Conservation (phyloP, 108 stramenopile genomes). For the Cyclotella sp. region DNA sequence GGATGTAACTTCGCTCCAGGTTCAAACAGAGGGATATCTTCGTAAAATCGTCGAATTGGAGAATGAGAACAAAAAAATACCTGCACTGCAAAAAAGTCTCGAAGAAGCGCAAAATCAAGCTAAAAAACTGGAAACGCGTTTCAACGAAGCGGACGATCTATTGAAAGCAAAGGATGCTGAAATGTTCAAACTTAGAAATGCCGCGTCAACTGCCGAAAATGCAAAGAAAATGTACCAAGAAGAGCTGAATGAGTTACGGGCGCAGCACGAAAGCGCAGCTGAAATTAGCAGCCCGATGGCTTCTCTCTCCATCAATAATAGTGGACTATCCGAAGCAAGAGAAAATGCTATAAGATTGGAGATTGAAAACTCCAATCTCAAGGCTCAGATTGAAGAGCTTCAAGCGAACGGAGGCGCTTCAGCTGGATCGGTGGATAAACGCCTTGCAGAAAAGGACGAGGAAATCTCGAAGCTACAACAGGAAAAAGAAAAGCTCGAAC, state of each 20-base stretch:
- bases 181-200: conserved; percentile 68
- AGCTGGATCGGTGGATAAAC: conserved; percentile 37
- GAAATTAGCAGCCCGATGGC: conserved; percentile 46
- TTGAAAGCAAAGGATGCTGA: conserved; percentile 60
- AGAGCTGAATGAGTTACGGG: conserved; percentile 77
- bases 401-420: conserved; percentile 34
- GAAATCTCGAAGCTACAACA: conserved; percentile 82
- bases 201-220: conserved; percentile 63
- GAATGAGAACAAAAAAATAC: conserved; percentile 74
- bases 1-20: conserved; percentile 81
- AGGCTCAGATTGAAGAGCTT: conserved; percentile 65
- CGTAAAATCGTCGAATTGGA: conserved; percentile 87
- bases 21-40: conserved; percentile 78
- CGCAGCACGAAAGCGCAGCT: conserved; percentile 66
- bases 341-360: conserved; percentile 81
- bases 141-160: conserved; percentile 45
- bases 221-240: conserved; percentile 87
- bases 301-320: conserved; percentile 38
- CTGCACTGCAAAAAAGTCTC: conserved; percentile 63
- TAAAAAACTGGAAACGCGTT: conserved; percentile 53
- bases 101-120: conserved; percentile 62
- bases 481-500: conserved; percentile 94
- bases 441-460: conserved; percentile 68
- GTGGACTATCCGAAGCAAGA: conserved; percentile 43
- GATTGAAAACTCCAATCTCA: conserved; percentile 75